Conservation (phyloP, 129 eudicot species). For the Deinandra increscens region DNA sequence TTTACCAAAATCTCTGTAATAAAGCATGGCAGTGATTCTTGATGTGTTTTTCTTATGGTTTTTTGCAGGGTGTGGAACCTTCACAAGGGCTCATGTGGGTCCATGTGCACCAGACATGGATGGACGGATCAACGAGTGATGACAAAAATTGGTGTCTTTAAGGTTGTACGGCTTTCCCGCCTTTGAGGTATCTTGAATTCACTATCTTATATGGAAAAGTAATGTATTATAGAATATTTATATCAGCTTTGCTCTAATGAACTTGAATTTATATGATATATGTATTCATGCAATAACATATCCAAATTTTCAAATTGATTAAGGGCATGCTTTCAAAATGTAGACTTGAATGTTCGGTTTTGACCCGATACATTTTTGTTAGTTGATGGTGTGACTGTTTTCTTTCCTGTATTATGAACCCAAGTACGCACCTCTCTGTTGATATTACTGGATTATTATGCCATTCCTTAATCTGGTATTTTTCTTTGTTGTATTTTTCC, state of each 20-base stretch:
- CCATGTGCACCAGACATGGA: slow-evolving; percentile 94
- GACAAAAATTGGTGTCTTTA: slow-evolving; percentile 55
- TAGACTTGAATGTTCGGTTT: too few species aligned
- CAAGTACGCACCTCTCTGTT: too few species aligned
- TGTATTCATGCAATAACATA: slow-evolving; percentile 3
- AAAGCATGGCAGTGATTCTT: neutral
- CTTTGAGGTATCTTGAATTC: slow-evolving; percentile 17
- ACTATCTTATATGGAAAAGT: slow-evolving; percentile 5
- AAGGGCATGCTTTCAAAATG: neutral
- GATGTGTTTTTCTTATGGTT: slow-evolving; percentile 16
- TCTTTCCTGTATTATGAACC: too few species aligned
- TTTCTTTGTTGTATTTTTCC: too few species aligned
- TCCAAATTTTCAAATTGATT: neutral
- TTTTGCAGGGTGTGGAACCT: slow-evolving; percentile 52
- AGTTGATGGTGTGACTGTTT: too few species aligned
- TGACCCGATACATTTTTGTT: too few species aligned
- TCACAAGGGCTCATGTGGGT: slow-evolving; percentile 76
- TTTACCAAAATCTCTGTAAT: neutral
- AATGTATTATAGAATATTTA: slow-evolving; percentile 22
- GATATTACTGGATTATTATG: too few species aligned
- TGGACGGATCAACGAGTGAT: slow-evolving; percentile 33
- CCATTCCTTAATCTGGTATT: too few species aligned
- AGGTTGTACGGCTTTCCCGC: slow-evolving; percentile 18
- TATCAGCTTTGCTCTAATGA: slow-evolving; percentile 9
- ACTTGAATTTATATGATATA: neutral